phyloP scores from a whole-genome alignment of 306 rosid species.

The Betula pendula region DNA sequence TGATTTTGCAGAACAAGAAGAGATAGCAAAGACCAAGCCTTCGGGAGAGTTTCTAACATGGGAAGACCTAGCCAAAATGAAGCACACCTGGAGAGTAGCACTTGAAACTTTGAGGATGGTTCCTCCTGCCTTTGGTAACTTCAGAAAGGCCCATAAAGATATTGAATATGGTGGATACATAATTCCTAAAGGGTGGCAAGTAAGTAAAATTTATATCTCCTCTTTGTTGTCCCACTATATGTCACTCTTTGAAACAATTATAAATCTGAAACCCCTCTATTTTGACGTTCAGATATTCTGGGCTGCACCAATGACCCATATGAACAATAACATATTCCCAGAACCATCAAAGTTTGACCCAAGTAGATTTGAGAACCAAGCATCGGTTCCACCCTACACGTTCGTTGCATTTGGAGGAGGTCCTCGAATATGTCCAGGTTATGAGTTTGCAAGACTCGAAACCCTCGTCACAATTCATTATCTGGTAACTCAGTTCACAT shows the following conservation, averaged over 20 bases:
- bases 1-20: constrained; percentile 64
- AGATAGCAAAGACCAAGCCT: constrained; percentile 52
- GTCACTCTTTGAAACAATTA: background rate
- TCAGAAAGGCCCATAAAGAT: constrained; percentile 55
- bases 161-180: constrained; percentile 58
- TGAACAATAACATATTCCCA: constrained; percentile 54
- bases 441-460: constrained; percentile 48
- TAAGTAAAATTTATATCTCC: constrained; percentile 31
- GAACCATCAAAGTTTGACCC: constrained; percentile 74
- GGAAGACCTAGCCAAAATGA: constrained; percentile 84
- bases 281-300: constrained; percentile 59
- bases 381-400: constrained; percentile 43
- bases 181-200: constrained; percentile 93
- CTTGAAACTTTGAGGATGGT: constrained; percentile 59
- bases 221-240: background rate
- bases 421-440: constrained; percentile 48
- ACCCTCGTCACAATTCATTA: constrained; percentile 46
- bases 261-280: background rate
- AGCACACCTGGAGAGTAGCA: constrained; percentile 81
- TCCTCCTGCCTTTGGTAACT: constrained; percentile 65
- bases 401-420: constrained; percentile 48
- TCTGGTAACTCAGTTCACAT: constrained; percentile 42
- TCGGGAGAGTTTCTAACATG: constrained; percentile 57
- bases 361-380: constrained; percentile 58
- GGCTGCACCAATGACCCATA: constrained; percentile 65